Evolutionary conservation across 140 eudicot genomes (phyloP).

Genomic region (Anethum foeniculum): DNA sequence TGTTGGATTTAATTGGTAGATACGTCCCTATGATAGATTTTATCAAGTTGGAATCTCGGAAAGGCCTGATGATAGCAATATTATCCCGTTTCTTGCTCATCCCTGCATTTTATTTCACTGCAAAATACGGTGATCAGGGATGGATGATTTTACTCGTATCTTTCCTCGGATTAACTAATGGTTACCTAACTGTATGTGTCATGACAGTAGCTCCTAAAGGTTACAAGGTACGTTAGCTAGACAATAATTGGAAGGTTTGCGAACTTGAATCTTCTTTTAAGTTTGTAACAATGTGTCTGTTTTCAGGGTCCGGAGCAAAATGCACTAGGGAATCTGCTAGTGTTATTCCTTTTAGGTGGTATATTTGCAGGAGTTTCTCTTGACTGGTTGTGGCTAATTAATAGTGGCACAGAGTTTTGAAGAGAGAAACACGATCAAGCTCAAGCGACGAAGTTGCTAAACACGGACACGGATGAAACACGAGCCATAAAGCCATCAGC

Average conservation of each 20-base stretch:
- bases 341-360: conserved; percentile 54
- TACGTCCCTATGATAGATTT: conserved; percentile 45
- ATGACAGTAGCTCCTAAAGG: conserved; percentile 71
- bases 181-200: conserved; percentile 71
- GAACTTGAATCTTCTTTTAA: not conserved
- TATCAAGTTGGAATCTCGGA: conserved; percentile 42
- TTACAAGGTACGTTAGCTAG: conserved; percentile 39
- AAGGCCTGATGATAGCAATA: conserved; percentile 34
- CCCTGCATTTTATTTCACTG: conserved; percentile 65
- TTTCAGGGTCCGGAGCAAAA: conserved; percentile 66
- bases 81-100: conserved; percentile 46
- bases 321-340: conserved; percentile 53
- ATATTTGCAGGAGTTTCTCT: conserved; percentile 52
- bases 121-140: conserved; percentile 67
- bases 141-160: conserved; percentile 66
- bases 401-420: conserved; percentile 33
- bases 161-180: conserved; percentile 55
- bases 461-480: not conserved
- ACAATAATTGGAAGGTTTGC: not conserved
- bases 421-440: not conserved
- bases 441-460: not conserved
- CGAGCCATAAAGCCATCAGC: not conserved
- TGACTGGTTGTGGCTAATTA: conserved; percentile 68
- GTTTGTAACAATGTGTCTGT: not conserved
- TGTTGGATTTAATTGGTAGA: conserved; percentile 47